These are phyloP conservation scores for Pseudocercospora ulei DNA, from an alignment of 2,329 filamentous ascomycete genomes.

Conservation along the genomic window DNA sequence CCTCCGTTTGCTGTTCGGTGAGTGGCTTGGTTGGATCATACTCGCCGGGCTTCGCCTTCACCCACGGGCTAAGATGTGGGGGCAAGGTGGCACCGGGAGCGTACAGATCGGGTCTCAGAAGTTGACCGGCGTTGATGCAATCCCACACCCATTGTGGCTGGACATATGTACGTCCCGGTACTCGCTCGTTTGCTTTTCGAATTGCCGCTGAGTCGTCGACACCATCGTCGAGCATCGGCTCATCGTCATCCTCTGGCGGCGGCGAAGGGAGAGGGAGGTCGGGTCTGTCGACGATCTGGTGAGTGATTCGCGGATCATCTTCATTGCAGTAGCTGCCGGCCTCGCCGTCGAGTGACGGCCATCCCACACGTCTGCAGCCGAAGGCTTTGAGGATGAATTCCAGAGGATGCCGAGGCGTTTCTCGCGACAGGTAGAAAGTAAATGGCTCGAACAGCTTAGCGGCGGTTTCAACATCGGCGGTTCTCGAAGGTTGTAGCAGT, in stretches of 20 bases:
- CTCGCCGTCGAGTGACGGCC: conserved; percentile 82
- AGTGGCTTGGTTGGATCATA: conserved; percentile 85
- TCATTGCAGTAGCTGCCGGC: conserved; percentile 81
- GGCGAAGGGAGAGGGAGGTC: conserved; percentile 47
- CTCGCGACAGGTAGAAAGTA: conserved; percentile 86
- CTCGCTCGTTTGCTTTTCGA: conserved; percentile 50
- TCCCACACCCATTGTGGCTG: conserved; percentile 99
- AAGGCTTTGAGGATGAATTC: conserved; percentile 92
- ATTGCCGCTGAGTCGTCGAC: conserved; percentile 48
- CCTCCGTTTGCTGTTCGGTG: conserved; percentile 78
- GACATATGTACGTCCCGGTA: conserved; percentile 85
- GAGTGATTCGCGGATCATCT: conserved; percentile 77
- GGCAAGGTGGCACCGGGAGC: conserved; percentile 81
- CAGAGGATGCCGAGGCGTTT: conserved; percentile 79
- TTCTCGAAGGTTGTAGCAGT: conserved; percentile 63
- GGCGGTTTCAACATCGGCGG: conserved; percentile 52
- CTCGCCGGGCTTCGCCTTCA: conserved; percentile 72
- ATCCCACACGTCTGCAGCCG: conserved; percentile 90
- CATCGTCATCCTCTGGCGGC: conserved; percentile 32
- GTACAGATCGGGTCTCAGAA: conserved; percentile 79
- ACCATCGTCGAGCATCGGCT: conserved; percentile 45
- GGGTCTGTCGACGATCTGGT: conserved; percentile 90
- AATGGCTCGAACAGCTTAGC: conserved; percentile 74
- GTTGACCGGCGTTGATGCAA: conserved; percentile 79
- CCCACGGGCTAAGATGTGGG: conserved; percentile 91